phyloP scores from a whole-genome alignment of 2,329 filamentous ascomycete species.

The Aspergillus quadrilineatus region DNA sequence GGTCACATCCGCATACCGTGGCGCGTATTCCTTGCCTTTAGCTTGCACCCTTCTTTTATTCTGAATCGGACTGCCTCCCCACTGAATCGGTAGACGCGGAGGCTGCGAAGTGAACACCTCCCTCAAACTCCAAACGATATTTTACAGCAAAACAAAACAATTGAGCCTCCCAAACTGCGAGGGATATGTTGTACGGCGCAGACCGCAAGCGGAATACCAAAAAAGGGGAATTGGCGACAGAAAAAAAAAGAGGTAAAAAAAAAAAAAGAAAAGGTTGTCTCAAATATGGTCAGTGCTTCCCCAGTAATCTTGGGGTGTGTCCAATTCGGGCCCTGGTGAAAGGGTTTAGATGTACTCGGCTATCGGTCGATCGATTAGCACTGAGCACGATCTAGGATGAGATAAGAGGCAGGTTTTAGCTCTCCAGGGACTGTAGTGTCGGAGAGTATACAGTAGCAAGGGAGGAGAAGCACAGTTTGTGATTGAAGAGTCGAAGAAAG shows the following conservation, averaged over 20 bases:
- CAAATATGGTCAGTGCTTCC: constrained; percentile 7
- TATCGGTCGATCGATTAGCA: constrained; percentile 19
- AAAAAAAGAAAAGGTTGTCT: constrained; percentile 9
- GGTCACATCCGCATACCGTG: constrained; percentile 12
- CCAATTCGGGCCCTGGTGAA: constrained; percentile 4
- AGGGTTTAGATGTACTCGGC: constrained; percentile 4
- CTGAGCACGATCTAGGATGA: background rate
- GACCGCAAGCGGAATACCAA: background rate
- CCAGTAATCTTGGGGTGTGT: constrained; percentile 6
- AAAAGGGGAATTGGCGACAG: too few relatives aligned
- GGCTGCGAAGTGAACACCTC: constrained; percentile 7
- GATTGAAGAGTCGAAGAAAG: constrained; percentile 22
- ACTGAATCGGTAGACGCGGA: background rate
- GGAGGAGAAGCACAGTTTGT: constrained; percentile 21
- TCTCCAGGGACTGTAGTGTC: constrained; percentile 27
- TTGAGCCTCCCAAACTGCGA: constrained; percentile 2
- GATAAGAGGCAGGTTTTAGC: constrained; percentile 19
- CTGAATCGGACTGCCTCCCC: background rate
- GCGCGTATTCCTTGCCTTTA: constrained; percentile 6
- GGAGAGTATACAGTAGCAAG: constrained; percentile 16
- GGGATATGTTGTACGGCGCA: constrained; percentile 12
- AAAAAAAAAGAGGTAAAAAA: background rate
- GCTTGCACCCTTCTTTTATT: constrained; percentile 5
- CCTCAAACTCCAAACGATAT: constrained; percentile 12
- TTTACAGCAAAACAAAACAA: constrained; percentile 19